Base-by-base conservation (phyloP, 345 rosid species). In the Salix arbutifolia region DNA sequence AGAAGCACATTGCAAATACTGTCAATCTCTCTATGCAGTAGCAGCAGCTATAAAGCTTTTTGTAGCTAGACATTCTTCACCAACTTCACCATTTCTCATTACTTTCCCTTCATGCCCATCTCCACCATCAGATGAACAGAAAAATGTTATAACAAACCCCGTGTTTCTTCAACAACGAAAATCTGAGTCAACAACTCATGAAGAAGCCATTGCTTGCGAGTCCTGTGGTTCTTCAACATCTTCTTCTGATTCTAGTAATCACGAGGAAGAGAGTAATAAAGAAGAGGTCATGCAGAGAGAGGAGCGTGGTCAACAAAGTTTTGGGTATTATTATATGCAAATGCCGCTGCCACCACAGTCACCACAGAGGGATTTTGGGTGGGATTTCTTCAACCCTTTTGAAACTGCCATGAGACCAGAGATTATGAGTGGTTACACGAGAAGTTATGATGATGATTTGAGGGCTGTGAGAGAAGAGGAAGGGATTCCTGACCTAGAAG, bases 401-500 rank as follows among this genome's bases (percentile, higher is more conserved):
- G 89, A 85, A 42, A 78, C 77, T 56, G 77, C 75, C 19, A 81
- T 84, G 84, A 79, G 89, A 56, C 84, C 89, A n/a, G 91, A 91
- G 70, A 79, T 87, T 61, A 78, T 89, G 9, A 71, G 86, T 65
- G 84, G 86, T 31, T 89, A 87, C 37, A 81, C 78, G 68, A 84
- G 87, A 81, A 74, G 76, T 71, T 83, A 77, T 52, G 90, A 91
- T 38, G 91, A 88, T 72, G 90, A 91, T 60, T 75, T 89, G 73
- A 89, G 83, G 74, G 86, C 69, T 46, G 91, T 89, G 79, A 87
- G 93, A 76, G 90, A 89, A 67, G 79, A 89, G 74, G 93, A 91
- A 81, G 93, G 96, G 80, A 89, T 91, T 31, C 96, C 96, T 11
- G 93, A 91, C 80, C 83, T 91, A 10, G 95, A 91, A 79, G 95